Conservation (phyloP, 2,329 filamentous ascomycete genomes). For the Hymenoscyphus linearis region DNA sequence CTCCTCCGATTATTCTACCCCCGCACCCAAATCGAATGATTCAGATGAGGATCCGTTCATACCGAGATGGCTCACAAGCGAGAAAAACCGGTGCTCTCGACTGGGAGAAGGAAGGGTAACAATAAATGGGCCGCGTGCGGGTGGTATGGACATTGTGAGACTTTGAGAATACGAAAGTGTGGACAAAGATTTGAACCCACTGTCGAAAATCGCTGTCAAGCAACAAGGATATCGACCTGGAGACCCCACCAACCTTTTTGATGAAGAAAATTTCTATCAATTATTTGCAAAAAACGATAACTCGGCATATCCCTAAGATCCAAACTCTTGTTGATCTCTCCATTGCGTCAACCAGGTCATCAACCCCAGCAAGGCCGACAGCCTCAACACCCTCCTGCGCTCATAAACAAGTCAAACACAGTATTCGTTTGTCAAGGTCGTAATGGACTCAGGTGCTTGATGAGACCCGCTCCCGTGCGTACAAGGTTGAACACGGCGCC, state of each 20-base stretch:
- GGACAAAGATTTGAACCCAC: neutral
- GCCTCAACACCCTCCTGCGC: too few species aligned
- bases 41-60: too few species aligned
- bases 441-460: too few species aligned
- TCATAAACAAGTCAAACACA: too few species aligned
- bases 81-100: conserved; percentile 1
- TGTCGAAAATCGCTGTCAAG: conserved; percentile 5
- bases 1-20: neutral
- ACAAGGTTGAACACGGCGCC: too few species aligned
- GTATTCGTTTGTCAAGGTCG: too few species aligned
- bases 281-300: neutral
- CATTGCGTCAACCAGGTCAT: too few species aligned
- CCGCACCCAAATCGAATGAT: neutral
- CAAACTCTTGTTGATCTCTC: too few species aligned
- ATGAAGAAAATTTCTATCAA: neutral
- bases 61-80: conserved; percentile 7
- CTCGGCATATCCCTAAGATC: conserved; percentile 8
- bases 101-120: conserved; percentile 6
- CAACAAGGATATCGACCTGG: neutral
- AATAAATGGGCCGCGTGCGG: conserved; percentile 3
- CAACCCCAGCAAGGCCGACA: too few species aligned
- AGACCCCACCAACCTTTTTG: neutral
- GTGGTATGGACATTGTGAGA: conserved; percentile 4
- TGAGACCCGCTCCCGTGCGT: too few species aligned
- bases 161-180: conserved; percentile 6